Evolutionary conservation across 345 rosid species (phyloP).

Genomic region (Lumnitzera racemosa): DNA sequence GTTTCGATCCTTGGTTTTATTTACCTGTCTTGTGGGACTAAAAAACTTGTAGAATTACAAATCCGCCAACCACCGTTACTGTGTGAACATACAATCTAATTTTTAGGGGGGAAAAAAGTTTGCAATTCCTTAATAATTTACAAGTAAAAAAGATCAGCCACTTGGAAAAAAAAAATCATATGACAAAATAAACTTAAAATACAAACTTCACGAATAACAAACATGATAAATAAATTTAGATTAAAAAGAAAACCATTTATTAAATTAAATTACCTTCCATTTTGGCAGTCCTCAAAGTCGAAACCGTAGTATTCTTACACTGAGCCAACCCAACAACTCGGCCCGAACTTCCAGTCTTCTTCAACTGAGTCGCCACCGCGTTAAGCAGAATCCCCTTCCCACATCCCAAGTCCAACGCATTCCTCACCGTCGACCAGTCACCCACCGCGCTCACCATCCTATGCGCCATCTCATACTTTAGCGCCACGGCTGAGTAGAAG

Average conservation of each 20-base stretch:
- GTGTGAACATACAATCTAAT: no score
- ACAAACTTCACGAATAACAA: no score
- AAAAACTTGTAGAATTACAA: no score
- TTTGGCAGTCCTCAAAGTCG: slow-evolving; percentile 88
- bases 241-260: background rate
- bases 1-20: no score
- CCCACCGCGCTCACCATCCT: slow-evolving; percentile 74
- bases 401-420: slow-evolving; percentile 87
- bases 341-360: slow-evolving; percentile 89
- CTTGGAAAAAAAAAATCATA: no score
- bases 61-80: no score
- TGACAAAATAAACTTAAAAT: no score
- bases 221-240: background rate
- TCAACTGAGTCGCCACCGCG: slow-evolving; percentile 90
- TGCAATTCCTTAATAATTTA: no score
- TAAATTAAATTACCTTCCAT: slow-evolving; percentile 51
- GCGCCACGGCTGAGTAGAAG: slow-evolving; percentile 69
- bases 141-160: no score
- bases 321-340: slow-evolving; percentile 95
- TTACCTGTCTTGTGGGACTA: no score
- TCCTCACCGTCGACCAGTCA: slow-evolving; percentile 93
- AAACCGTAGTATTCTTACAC: slow-evolving; percentile 59
- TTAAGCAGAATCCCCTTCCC: slow-evolving; percentile 86
- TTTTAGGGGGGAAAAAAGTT: no score
- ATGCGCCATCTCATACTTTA: slow-evolving; percentile 85